phyloP scores from a whole-genome alignment of 1,284 basidiomycete species.

The Filobasidium uniguttulatum region DNA sequence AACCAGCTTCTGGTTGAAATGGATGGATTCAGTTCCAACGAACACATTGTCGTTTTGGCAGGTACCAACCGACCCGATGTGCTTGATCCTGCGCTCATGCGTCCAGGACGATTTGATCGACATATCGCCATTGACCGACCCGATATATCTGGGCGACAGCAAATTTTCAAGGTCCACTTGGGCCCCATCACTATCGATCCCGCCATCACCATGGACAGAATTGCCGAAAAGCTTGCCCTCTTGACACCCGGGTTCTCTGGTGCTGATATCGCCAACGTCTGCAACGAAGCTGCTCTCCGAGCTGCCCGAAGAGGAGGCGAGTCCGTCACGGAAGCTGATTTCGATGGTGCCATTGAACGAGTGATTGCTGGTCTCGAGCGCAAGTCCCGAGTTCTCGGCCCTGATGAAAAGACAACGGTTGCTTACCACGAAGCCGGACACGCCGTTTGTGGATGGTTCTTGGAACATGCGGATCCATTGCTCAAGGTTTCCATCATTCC shows the following conservation, averaged over 20 bases:
- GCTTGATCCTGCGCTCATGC: constrained; percentile 84
- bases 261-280: constrained; percentile 96
- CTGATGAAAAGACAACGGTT: constrained; percentile 96
- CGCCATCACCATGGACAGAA: constrained; percentile 46
- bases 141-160: constrained; percentile 82
- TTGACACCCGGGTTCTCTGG: constrained; percentile 97
- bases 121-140: constrained; percentile 93
- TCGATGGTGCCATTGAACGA: constrained; percentile 94
- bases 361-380: constrained; percentile 95
- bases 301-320: constrained; percentile 77
- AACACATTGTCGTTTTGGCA: constrained; percentile 91
- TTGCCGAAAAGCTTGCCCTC: constrained; percentile 85
- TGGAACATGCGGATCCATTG: constrained; percentile 91
- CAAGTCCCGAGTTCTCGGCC: constrained; percentile 82
- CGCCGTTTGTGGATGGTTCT: constrained; percentile 95
- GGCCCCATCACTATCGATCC: constrained; percentile 61
- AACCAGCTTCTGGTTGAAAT: constrained; percentile 98
- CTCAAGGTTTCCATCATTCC: constrained; percentile 99
- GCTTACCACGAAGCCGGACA: constrained; percentile 99
- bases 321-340: constrained; percentile 68
- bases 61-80: constrained; percentile 96
- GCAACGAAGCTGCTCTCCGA: constrained; percentile 92
- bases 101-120: constrained; percentile 93
- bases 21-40: constrained; percentile 94
- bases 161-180: constrained; percentile 90